phyloP scores from a whole-genome alignment of 1,139 yeast genomes.

The Magnusiomyces fungicola region DNA sequence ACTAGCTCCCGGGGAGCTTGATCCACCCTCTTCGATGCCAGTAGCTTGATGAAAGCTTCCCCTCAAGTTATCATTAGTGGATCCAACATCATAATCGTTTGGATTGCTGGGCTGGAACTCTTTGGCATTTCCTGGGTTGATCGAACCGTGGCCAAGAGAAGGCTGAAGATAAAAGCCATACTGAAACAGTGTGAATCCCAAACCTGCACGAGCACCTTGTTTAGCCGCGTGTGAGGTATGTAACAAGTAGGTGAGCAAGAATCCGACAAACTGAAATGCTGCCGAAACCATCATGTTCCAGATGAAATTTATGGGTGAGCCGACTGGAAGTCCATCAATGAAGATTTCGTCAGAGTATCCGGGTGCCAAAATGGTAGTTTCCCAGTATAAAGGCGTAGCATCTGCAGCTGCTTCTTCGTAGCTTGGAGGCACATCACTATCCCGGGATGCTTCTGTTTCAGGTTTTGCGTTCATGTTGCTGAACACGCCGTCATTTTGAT shows the following conservation, averaged over 20 bases:
- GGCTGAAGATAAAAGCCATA: conserved; percentile 73
- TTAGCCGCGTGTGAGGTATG: conserved; percentile 98
- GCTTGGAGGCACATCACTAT: conserved; percentile 66
- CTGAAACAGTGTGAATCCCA: conserved; percentile 76
- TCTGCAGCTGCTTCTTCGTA: conserved; percentile 96
- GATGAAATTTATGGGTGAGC: conserved; percentile 72
- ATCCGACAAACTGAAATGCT: conserved; percentile 91
- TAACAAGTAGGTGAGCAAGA: conserved; percentile 76
- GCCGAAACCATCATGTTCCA: conserved; percentile 89
- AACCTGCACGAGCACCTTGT: conserved; percentile 89
- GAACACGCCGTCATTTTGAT: conserved; percentile 79
- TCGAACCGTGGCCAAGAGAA: conserved; percentile 21
- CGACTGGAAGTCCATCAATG: conserved; percentile 96
- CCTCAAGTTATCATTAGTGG: conserved; percentile 29
- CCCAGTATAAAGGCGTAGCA: conserved; percentile 96
- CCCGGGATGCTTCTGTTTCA: conserved; percentile 34
- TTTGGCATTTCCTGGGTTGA: conserved; percentile 37
- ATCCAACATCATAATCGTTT: conserved; percentile 31
- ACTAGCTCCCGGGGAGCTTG: conserved; percentile 13
- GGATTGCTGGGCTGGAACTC: conserved; percentile 34
- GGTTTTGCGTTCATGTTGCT: conserved; percentile 81
- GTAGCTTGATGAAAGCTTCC: conserved; percentile 22
- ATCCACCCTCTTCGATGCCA: conserved; percentile 6
- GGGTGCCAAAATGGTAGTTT: conserved; percentile 75
- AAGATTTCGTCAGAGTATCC: conserved; percentile 81